Evolutionary conservation across 768 basidiomycete genomes (phyloP).

Genomic region (Rhodotorula kratochvilovae): DNA sequence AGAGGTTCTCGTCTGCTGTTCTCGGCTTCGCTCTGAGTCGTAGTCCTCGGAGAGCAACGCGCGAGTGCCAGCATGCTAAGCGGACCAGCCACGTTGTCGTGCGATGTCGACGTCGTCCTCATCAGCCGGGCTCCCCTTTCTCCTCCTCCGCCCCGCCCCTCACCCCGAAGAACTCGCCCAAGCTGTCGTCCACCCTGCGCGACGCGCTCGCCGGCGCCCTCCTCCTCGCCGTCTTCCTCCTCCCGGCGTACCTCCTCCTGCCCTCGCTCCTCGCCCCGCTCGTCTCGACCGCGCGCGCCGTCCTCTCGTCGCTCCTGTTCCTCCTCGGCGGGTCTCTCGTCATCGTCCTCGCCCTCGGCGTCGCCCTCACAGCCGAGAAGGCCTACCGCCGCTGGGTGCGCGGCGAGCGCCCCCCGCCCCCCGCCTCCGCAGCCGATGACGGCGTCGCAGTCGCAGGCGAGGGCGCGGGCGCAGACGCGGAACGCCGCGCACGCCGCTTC

Average conservation of each 20-base stretch:
- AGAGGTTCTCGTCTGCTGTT: too few relatives aligned
- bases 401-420: background rate
- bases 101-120: too few relatives aligned
- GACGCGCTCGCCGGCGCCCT: background rate
- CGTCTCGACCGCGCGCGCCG: background rate
- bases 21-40: too few relatives aligned
- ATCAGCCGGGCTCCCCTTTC: too few relatives aligned
- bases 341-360: conserved; percentile 8
- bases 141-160: background rate
- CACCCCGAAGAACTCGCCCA: background rate
- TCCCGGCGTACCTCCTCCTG: conserved; percentile 20
- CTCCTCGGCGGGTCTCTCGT: background rate
- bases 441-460: background rate
- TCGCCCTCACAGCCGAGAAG: conserved; percentile 21
- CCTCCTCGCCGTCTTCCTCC: conserved; percentile 2
- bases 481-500: conserved; percentile 1
- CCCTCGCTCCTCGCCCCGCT: conserved; percentile 6
- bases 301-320: conserved; percentile 9
- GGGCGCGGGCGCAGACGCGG: background rate
- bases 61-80: too few relatives aligned
- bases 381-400: conserved; percentile 11
- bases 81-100: too few relatives aligned
- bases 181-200: background rate
- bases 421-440: background rate
- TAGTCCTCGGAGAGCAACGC: too few relatives aligned